A percentile compares a stretch with the other conserved stretches of the same genome.
phyloP scores from a whole-genome alignment of 2,329 filamentous ascomycete genomes.

The Paecilomyces formosus region DNA sequence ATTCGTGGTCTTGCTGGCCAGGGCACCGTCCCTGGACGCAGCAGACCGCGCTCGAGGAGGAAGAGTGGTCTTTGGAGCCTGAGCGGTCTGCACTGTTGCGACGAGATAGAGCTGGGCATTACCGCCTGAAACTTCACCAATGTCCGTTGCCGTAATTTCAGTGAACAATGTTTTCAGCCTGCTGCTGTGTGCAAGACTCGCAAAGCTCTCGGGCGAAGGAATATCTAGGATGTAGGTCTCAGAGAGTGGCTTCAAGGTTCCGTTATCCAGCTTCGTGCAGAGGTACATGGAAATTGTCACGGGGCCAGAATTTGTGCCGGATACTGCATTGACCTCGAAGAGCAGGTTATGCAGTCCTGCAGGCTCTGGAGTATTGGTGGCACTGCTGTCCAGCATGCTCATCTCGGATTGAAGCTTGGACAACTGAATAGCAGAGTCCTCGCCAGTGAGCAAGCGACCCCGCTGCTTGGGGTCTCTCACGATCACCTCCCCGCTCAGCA shows the following conservation, averaged over 20 bases:
- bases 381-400: constrained; percentile 84
- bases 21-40: constrained; percentile 26
- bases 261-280: constrained; percentile 61
- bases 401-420: constrained; percentile 90
- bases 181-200: constrained; percentile 55
- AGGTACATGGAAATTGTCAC: constrained; percentile 72
- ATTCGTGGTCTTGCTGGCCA: constrained; percentile 17
- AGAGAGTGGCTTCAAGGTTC: constrained; percentile 60
- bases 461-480: constrained; percentile 79
- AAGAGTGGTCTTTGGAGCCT: constrained; percentile 29
- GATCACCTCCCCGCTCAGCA: constrained; percentile 88
- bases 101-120: constrained; percentile 75
- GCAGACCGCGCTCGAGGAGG: constrained; percentile 20
- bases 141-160: constrained; percentile 71
- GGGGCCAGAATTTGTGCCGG: constrained; percentile 66
- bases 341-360: constrained; percentile 71
- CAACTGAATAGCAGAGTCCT: constrained; percentile 87
- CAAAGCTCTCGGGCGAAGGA: constrained; percentile 63
- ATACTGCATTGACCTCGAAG: constrained; percentile 75
- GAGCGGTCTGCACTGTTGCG: constrained; percentile 64
- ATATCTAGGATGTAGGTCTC: constrained; percentile 78
- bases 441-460: constrained; percentile 78
- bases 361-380: constrained; percentile 59
- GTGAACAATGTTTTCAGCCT: constrained; percentile 81
- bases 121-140: constrained; percentile 53